Conservation (phyloP, 495 filamentous ascomycete genomes). For the Pyrenopolyporus hunteri region DNA sequence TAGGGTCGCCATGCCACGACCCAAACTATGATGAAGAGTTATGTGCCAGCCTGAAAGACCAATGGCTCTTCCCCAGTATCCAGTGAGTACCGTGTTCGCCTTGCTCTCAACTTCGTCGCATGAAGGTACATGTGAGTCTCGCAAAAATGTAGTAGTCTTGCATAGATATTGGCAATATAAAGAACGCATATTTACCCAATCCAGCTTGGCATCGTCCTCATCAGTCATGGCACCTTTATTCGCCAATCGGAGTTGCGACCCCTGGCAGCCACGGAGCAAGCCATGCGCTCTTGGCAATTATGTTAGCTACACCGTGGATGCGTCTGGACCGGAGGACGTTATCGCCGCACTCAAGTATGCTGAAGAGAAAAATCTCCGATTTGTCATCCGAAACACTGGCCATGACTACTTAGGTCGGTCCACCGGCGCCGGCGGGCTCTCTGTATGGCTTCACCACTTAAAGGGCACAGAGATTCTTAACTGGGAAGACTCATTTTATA, state of each 20-base stretch:
- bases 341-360: constrained; percentile 57
- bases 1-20: constrained; percentile 53
- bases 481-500: constrained; percentile 50
- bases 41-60: constrained; percentile 12
- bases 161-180: too few relatives aligned
- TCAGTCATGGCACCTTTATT: constrained; percentile 51
- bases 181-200: too few relatives aligned
- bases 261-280: constrained; percentile 41
- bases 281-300: constrained; percentile 66
- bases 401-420: constrained; percentile 67
- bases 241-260: constrained; percentile 59
- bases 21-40: constrained; percentile 27
- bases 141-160: too few relatives aligned
- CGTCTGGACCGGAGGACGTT: constrained; percentile 47
- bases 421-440: constrained; percentile 57
- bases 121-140: too few relatives aligned
- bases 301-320: constrained; percentile 61
- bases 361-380: constrained; percentile 48
- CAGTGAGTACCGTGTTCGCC: constrained; percentile 48
- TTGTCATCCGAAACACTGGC: constrained; percentile 59
- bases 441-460: constrained; percentile 60
- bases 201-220: too few relatives aligned
- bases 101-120: too few relatives aligned
- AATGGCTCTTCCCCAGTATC: constrained; percentile 36
- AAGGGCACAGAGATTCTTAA: constrained; percentile 53